phyloP scores from a whole-genome alignment of 1,284 basidiomycete genomes.

The Rugosomyces carneus region DNA sequence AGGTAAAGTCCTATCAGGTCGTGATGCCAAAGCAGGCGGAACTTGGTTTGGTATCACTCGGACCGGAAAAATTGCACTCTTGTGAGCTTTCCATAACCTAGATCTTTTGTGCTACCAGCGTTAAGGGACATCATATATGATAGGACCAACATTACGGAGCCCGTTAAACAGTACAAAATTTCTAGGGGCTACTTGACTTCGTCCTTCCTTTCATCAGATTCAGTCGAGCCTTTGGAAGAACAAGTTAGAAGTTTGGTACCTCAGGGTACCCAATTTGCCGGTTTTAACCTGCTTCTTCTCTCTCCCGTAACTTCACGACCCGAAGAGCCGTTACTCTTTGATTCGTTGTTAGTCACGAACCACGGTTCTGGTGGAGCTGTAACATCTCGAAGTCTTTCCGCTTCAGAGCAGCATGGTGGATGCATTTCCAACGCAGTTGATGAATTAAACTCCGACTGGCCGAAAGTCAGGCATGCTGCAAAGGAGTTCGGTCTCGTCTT shows the following conservation, averaged over 20 bases:
- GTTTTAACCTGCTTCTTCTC: conserved; percentile 72
- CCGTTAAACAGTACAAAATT: conserved; percentile 35
- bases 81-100: conserved; percentile 42
- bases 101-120: conserved; percentile 6
- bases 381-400: conserved; percentile 42
- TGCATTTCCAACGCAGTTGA: conserved; percentile 73
- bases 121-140: conserved; percentile 17
- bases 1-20: conserved; percentile 58
- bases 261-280: conserved; percentile 52
- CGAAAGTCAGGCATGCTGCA: conserved; percentile 60
- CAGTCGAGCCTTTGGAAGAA: conserved; percentile 37
- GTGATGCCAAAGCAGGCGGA: conserved; percentile 65
- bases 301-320: conserved; percentile 26
- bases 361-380: conserved; percentile 58
- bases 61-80: conserved; percentile 56
- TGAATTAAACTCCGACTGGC: conserved; percentile 53
- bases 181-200: conserved; percentile 65
- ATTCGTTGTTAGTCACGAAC: conserved; percentile 58
- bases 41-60: conserved; percentile 73
- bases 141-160: conserved; percentile 80
- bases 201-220: conserved; percentile 55
- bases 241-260: conserved; percentile 39
- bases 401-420: conserved; percentile 42
- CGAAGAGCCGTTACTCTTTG: conserved; percentile 34
- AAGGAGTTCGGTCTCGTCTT: conserved; percentile 38